Conservation (phyloP, 2,329 filamentous ascomycete genomes). For the Taxawa tesnikishii region DNA sequence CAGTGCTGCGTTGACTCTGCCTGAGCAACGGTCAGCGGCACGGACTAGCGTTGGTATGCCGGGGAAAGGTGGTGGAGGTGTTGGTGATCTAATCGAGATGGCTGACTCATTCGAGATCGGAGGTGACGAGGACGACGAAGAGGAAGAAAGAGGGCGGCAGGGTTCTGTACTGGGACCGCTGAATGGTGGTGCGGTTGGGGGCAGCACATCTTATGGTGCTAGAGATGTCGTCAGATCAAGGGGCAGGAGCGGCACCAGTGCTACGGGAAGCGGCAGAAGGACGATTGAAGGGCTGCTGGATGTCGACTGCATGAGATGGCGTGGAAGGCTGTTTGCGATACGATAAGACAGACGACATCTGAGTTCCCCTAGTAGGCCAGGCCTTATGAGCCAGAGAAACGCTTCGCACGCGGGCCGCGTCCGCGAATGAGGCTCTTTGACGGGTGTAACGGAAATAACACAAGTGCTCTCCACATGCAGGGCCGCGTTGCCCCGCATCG, state of each 20-base stretch:
- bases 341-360: too few relatives aligned
- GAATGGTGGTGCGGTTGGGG: slow-evolving; percentile 8
- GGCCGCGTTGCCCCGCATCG: too few relatives aligned
- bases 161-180: slow-evolving; percentile 6
- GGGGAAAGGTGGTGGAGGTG: slow-evolving; percentile 27
- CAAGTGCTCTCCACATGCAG: too few relatives aligned
- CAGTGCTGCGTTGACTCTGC: slow-evolving; percentile 14
- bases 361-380: too few relatives aligned
- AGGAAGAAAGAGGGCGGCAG: slow-evolving; percentile 17
- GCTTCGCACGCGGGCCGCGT: too few relatives aligned
- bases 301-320: too few relatives aligned
- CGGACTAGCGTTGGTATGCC: slow-evolving; percentile 18
- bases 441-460: too few relatives aligned
- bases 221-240: slow-evolving; percentile 9
- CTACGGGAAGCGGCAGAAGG: slow-evolving; percentile 17
- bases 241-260: slow-evolving; percentile 10
- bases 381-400: too few relatives aligned
- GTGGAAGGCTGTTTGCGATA: too few relatives aligned
- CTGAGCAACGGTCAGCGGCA: slow-evolving; percentile 9
- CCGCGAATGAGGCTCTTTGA: too few relatives aligned
- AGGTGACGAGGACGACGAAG: slow-evolving; percentile 18
- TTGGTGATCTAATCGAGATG: slow-evolving; percentile 60
- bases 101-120: slow-evolving; percentile 43
- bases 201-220: slow-evolving; percentile 16
- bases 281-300: slow-evolving; percentile 19